A percentile compares a stretch with the other conserved stretches of the same genome.
Evolutionary conservation across 2,329 filamentous ascomycete species (phyloP).

Genomic region (Saccharata proteae): DNA sequence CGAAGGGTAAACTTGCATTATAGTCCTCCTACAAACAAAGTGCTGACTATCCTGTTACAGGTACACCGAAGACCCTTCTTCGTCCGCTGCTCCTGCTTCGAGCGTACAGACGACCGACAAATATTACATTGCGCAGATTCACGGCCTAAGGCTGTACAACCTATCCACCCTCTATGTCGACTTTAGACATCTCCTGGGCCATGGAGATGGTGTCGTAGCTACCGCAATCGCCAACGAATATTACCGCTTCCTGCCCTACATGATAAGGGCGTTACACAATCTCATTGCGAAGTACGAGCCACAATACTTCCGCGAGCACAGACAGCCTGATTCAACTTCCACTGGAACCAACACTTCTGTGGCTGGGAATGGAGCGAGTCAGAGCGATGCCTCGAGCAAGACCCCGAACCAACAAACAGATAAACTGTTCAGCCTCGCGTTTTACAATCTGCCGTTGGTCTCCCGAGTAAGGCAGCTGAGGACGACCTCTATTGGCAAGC

Average conservation of each 20-base stretch:
- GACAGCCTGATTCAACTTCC: constrained; percentile 65
- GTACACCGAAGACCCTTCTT: constrained; percentile 56
- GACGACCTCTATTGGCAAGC: constrained; percentile 79
- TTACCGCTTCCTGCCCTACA: constrained; percentile 88
- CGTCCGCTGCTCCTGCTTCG: constrained; percentile 52
- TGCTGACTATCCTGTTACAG: constrained; percentile 16
- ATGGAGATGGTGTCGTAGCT: constrained; percentile 68
- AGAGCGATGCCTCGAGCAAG: constrained; percentile 44
- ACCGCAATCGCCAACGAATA: constrained; percentile 82
- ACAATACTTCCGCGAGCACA: constrained; percentile 84
- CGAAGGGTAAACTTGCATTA: constrained; percentile 46
- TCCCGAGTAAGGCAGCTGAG: constrained; percentile 76
- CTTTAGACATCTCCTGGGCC: constrained; percentile 68
- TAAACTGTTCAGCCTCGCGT: constrained; percentile 85
- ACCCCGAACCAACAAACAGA: constrained; percentile 92
- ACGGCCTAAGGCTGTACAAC: constrained; percentile 59
- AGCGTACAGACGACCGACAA: constrained; percentile 65
- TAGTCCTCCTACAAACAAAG: neutral
- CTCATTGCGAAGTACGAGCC: constrained; percentile 92
- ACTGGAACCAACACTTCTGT: constrained; percentile 58
- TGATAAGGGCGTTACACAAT: constrained; percentile 79
- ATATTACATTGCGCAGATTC: constrained; percentile 76
- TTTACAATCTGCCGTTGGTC: constrained; percentile 84
- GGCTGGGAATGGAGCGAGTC: constrained; percentile 45
- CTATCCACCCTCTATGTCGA: constrained; percentile 83